These are phyloP conservation scores for Vanderwaltozyma yarrowii DNA, from an alignment of 805 yeast genomes.

Conservation along the genomic window DNA sequence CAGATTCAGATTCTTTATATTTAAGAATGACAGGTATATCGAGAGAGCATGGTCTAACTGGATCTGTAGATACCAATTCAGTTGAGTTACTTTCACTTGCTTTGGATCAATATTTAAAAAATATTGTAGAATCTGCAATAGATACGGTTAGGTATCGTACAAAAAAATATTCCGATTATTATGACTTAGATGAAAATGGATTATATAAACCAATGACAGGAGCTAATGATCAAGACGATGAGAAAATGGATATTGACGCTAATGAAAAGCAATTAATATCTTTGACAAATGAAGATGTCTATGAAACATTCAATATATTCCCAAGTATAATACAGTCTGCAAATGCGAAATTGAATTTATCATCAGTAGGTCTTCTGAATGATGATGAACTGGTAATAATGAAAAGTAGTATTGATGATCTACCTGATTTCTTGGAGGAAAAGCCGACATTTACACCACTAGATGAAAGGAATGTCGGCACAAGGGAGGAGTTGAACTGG, in stretches of 20 bases:
- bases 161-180: conserved; percentile 32
- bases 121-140: conserved; percentile 61
- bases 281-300: conserved; percentile 56
- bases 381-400: conserved; percentile 37
- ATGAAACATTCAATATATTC: conserved; percentile 49
- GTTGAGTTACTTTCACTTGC: conserved; percentile 76
- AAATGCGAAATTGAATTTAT: conserved; percentile 46
- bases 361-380: conserved; percentile 42
- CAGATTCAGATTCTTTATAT: conserved; percentile 62
- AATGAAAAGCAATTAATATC: conserved; percentile 13
- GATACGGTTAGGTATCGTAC: conserved; percentile 59
- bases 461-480: conserved; percentile 38
- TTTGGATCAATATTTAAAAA: conserved; percentile 67
- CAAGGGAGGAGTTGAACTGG: conserved; percentile 63
- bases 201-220: conserved; percentile 15
- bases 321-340: conserved; percentile 60
- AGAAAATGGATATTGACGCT: background rate
- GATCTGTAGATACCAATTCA: conserved; percentile 65
- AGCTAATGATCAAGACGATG: background rate
- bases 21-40: conserved; percentile 70
- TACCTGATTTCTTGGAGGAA: conserved; percentile 23
- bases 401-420: conserved; percentile 28
- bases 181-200: conserved; percentile 26
- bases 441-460: conserved; percentile 26
- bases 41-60: conserved; percentile 82